A percentile compares a stretch with the other conserved stretches of the same genome.
These are phyloP conservation scores for Calonectria pteridis DNA, from an alignment of 2,329 filamentous ascomycete genomes.

Conservation along the genomic window DNA sequence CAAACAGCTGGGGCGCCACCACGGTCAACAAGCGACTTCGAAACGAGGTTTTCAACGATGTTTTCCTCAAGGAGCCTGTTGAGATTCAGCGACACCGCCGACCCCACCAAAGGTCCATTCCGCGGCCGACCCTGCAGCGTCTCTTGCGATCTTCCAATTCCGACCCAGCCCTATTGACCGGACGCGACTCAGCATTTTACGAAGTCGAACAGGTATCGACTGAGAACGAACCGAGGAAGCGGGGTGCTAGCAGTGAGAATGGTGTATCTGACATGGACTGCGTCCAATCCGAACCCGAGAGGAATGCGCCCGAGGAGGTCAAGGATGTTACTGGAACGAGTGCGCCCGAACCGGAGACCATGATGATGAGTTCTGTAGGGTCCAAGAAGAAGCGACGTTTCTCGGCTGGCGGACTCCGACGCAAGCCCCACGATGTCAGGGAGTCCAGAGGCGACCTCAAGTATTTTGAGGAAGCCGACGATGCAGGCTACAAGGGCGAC, in stretches of 20 bases:
- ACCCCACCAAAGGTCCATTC: conserved; percentile 76
- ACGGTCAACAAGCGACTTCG: conserved; percentile 89
- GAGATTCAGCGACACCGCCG: conserved; percentile 82
- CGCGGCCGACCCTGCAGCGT: conserved; percentile 63
- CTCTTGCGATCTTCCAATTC: conserved; percentile 60
- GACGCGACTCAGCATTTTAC: conserved; percentile 30
- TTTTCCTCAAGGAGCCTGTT: conserved; percentile 87
- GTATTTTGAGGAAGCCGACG: conserved; percentile 91
- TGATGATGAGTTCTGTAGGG: conserved; percentile 56
- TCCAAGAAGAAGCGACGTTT: conserved; percentile 77
- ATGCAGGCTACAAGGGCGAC: conserved; percentile 82
- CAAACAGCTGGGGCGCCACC: conserved; percentile 88
- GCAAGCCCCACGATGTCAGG: conserved; percentile 79
- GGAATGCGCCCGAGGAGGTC: conserved; percentile 51
- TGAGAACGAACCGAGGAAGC: conserved; percentile 17
- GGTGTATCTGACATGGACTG: conserved; percentile 47
- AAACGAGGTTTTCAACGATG: conserved; percentile 93
- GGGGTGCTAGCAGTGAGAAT: conserved; percentile 47
- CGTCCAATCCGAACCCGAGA: conserved; percentile 50
- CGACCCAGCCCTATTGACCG: conserved; percentile 53
- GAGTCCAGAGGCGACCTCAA: conserved; percentile 83
- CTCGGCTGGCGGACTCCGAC: conserved; percentile 85
- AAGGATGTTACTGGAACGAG: conserved; percentile 74
- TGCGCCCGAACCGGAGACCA: conserved; percentile 71
- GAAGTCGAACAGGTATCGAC: conserved; percentile 2